Evolutionary conservation across 2,329 filamentous ascomycete genomes (phyloP).

Genomic region (Macroventuria anomochaeta): DNA sequence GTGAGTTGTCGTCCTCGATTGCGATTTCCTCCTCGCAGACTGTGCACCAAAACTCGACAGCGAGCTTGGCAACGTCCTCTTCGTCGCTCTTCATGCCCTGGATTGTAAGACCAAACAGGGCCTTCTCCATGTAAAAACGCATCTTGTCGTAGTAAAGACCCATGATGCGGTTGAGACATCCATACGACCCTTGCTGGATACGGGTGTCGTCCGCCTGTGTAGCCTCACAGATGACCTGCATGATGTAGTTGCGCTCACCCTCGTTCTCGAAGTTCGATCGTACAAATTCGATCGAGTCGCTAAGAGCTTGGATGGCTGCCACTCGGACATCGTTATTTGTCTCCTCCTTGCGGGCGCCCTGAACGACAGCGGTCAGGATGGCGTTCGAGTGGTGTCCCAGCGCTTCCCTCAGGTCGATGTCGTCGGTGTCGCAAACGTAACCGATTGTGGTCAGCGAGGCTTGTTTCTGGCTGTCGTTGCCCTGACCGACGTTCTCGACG

Average conservation of each 20-base stretch:
- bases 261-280: conserved; percentile 99
- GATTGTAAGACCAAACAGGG: conserved; percentile 94
- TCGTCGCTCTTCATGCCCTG: conserved; percentile 98
- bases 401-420: conserved; percentile 81
- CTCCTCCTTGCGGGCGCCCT: conserved; percentile 97
- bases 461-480: conserved; percentile 88
- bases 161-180: conserved; percentile 98
- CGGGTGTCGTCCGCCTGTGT: conserved; percentile 90
- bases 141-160: conserved; percentile 99
- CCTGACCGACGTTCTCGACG: conserved; percentile 90
- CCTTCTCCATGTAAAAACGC: conserved; percentile 99
- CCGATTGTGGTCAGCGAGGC: conserved; percentile 94
- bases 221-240: conserved; percentile 99
- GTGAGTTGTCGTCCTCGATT: conserved; percentile 95
- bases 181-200: conserved; percentile 95
- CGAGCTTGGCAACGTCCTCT: conserved; percentile 96
- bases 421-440: conserved; percentile 96
- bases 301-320: conserved; percentile 90
- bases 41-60: conserved; percentile 99
- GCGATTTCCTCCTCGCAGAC: conserved; percentile 98
- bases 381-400: conserved; percentile 90
- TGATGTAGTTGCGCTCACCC: conserved; percentile 99
- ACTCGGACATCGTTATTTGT: conserved; percentile 87
- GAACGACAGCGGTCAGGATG: conserved; percentile 95
- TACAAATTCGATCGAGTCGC: conserved; percentile 97